Base-by-base conservation (phyloP, 768 basidiomycete species). In the Suillus paluster region DNA sequence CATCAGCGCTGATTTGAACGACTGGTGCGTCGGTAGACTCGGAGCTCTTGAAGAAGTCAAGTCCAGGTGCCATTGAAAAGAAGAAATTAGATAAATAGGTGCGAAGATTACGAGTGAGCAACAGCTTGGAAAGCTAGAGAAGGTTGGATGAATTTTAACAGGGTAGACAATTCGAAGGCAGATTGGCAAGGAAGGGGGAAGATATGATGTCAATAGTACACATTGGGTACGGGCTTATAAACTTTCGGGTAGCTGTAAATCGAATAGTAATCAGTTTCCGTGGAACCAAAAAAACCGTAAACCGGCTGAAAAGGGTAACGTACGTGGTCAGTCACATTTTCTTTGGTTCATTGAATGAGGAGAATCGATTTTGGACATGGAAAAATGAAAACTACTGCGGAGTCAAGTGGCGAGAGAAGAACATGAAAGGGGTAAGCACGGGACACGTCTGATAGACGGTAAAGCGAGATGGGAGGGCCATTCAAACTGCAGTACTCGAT, bases 31-130 rank as follows among this genome's bases (percentile, higher is more conserved):
- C 30, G 0, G 21, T 53, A 0, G 67, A 39, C 49, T 68, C 69
- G 38, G 64, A 49, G 46, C 56, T 58, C 44, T 59, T 77, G 67
- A 72, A 71, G 34, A 69, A 77, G 63, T 75, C 75, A 50, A 77
- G 73, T 12, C 73, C 73, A 63, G 75, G 75, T 34, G 62, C 57
- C 75, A 76, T 76, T 61, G 54, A 64, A 42, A 54, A 44, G 41
- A 66, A 17, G 19, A 39, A 39, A 14, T 55, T 39, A 2, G 49
- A 52, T 36, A 55, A 46, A 60, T 55, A 62, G 34, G 46, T 27
- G 41, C 36, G 65, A n/a, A 56, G 44, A 15, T 23, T 61, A 17
- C 54, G 54, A 11, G 38, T 39, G 25, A 41, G 19, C 23, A 39
- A 55, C 54, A 55, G 50, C 50, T 59, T 63, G 62, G 55, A 63